Conservation (phyloP, 2,329 filamentous ascomycete species). For the Penicillium frequentans region DNA sequence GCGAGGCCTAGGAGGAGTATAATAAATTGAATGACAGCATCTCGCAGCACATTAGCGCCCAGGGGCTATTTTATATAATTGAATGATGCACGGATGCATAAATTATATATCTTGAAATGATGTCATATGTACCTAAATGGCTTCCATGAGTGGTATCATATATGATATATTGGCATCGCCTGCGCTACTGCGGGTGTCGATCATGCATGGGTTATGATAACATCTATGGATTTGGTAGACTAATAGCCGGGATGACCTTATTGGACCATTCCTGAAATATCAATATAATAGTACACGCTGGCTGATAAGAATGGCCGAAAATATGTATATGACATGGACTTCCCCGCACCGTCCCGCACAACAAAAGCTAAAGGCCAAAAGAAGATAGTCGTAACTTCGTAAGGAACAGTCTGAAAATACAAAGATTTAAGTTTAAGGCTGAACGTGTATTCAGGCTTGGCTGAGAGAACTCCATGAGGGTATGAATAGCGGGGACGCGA, state of each 20-base stretch:
- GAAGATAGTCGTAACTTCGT: neutral
- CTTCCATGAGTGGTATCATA: too few relatives aligned
- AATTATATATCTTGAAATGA: too few relatives aligned
- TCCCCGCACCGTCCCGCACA: neutral
- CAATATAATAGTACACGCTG: neutral
- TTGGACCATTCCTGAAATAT: neutral
- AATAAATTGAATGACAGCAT: neutral
- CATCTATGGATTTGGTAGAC: too few relatives aligned
- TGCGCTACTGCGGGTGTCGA: too few relatives aligned
- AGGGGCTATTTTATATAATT: too few relatives aligned
- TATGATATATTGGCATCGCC: too few relatives aligned
- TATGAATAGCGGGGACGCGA: conserved; percentile 1
- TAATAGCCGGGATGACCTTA: neutral
- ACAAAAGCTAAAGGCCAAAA: neutral
- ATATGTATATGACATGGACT: neutral
- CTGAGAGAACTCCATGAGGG: conserved; percentile 10
- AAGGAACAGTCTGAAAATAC: neutral
- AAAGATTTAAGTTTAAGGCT: neutral
- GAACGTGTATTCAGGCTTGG: conserved; percentile 8
- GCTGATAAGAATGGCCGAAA: neutral
- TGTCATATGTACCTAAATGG: too few relatives aligned
- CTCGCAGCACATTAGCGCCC: neutral
- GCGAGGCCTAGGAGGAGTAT: neutral
- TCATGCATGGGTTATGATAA: too few relatives aligned
- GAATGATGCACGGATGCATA: too few relatives aligned